These are phyloP conservation scores for Syncephalastrum monosporum DNA, from an alignment of 371 early-diverging fungal genomes.

Conservation along the genomic window DNA sequence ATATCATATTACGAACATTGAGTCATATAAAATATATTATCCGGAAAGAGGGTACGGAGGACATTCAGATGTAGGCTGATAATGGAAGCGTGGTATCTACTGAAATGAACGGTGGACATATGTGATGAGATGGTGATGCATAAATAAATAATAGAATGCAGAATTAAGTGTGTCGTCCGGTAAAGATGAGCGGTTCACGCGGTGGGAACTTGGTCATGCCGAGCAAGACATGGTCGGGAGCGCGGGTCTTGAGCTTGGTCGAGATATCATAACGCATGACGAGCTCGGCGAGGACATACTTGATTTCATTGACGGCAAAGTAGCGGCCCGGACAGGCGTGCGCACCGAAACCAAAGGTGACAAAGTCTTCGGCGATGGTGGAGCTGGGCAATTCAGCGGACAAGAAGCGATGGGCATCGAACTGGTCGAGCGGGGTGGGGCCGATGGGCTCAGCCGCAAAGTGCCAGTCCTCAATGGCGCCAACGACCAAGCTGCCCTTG, in stretches of 20 bases:
- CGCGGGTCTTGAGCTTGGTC: conserved; percentile 29
- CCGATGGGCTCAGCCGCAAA: background rate
- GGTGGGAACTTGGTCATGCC: conserved; percentile 37
- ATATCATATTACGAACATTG: too few relatives aligned
- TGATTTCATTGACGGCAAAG: conserved; percentile 50
- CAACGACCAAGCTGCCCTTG: conserved; percentile 33
- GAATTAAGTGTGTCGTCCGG: too few relatives aligned
- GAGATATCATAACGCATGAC: conserved; percentile 22
- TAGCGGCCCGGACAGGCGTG: conserved; percentile 55
- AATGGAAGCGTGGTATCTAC: too few relatives aligned
- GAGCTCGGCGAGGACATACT: conserved; percentile 31
- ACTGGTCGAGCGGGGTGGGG: conserved; percentile 17
- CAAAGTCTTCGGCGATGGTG: conserved; percentile 10
- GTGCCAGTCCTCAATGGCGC: conserved; percentile 27
- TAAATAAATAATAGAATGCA: too few relatives aligned
- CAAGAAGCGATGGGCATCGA: conserved; percentile 30
- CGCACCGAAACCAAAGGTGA: conserved; percentile 14
- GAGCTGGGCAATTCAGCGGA: conserved; percentile 16
- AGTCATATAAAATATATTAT: too few relatives aligned
- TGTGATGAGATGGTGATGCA: too few relatives aligned
- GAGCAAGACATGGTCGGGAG: conserved; percentile 19
- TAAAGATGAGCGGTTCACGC: conserved; percentile 22
- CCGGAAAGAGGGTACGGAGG: too few relatives aligned
- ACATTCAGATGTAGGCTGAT: too few relatives aligned
- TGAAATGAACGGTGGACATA: too few relatives aligned